Evolutionary conservation across 768 basidiomycete genomes (phyloP).

Genomic region (Antrodiella citrinella): DNA sequence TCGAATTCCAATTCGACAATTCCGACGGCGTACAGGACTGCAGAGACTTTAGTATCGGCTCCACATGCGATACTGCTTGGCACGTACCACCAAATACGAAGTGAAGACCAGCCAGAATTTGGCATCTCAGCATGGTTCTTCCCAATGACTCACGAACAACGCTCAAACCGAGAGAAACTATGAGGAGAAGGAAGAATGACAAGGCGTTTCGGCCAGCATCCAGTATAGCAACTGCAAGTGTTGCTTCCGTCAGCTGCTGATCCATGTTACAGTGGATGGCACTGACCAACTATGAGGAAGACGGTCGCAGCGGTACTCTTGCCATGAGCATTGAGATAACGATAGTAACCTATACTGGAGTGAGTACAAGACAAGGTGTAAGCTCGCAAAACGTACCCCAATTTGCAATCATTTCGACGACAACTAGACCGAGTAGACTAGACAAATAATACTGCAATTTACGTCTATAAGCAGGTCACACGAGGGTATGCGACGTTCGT

Average conservation of each 20-base stretch:
- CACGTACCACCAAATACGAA: constrained; percentile 92
- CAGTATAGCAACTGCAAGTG: constrained; percentile 75
- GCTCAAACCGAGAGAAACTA: constrained; percentile 87
- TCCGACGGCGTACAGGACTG: constrained; percentile 89
- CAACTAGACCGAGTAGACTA: constrained; percentile 73
- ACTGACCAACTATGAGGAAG: constrained; percentile 88
- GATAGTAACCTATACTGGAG: constrained; percentile 65
- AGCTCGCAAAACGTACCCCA: constrained; percentile 50
- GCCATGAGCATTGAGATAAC: constrained; percentile 87
- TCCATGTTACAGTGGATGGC: no score
- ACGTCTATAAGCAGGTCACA: not conserved
- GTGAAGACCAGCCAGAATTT: constrained; percentile 74
- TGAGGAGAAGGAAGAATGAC: constrained; percentile 90
- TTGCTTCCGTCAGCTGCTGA: not conserved
- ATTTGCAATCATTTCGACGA: constrained; percentile 92
- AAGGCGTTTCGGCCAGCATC: constrained; percentile 92
- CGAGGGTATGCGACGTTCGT: not conserved
- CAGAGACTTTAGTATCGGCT: not conserved
- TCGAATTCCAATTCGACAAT: constrained; percentile 91
- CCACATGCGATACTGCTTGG: constrained; percentile 11
- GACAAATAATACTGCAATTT: constrained; percentile 77
- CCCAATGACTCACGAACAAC: constrained; percentile 89
- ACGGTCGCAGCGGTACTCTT: constrained; percentile 65
- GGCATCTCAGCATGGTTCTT: constrained; percentile 74
- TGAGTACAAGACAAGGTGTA: not conserved